Evolutionary conservation across 2,329 filamentous ascomycete species (phyloP).

Genomic region (Aureobasidium lini): DNA sequence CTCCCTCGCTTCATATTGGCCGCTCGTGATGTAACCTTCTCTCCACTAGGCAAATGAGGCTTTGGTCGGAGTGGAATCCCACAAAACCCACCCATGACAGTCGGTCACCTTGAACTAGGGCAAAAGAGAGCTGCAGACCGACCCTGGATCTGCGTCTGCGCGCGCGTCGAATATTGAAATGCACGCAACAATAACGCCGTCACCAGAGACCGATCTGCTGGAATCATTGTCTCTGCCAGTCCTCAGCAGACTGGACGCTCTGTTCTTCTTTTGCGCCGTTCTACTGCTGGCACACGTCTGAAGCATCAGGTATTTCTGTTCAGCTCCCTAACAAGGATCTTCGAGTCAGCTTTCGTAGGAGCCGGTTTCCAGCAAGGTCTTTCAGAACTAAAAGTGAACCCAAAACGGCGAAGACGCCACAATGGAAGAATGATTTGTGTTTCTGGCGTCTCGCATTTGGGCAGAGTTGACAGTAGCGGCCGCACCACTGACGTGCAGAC

Average conservation of each 20-base stretch:
- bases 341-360: conserved; percentile 2
- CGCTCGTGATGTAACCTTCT: conserved; percentile 10
- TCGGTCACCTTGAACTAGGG: not conserved
- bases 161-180: conserved; percentile 5
- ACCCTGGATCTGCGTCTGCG: not conserved
- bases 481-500: conserved; percentile 13
- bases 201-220: conserved; percentile 6
- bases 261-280: not conserved
- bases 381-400: conserved; percentile 7
- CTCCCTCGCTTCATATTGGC: not conserved
- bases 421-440: conserved; percentile 14
- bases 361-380: not conserved
- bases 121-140: not conserved
- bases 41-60: not conserved
- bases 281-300: not conserved
- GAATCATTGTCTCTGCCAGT: not conserved
- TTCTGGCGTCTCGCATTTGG: conserved; percentile 6
- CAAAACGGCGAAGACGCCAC: conserved; percentile 12
- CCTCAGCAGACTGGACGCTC: not conserved
- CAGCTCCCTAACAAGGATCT: conserved; percentile 1
- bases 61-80: conserved; percentile 5
- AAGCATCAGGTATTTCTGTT: not conserved
- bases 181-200: conserved; percentile 1
- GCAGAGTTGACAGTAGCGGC: conserved; percentile 10
- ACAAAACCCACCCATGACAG: conserved; percentile 2